Conservation (phyloP, 2,329 filamentous ascomycete genomes). For the Cercospora sesami region DNA sequence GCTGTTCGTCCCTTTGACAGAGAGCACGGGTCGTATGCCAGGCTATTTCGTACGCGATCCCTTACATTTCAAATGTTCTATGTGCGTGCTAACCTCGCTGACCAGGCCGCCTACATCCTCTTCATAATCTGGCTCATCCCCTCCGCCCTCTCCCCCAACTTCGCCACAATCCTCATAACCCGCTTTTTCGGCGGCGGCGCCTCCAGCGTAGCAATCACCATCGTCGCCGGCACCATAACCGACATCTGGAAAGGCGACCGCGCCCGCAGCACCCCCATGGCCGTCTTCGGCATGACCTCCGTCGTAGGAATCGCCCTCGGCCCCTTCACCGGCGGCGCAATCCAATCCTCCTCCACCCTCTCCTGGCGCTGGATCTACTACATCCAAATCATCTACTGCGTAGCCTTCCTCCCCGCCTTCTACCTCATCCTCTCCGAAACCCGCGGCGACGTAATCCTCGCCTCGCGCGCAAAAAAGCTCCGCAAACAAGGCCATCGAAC, state of each 20-base stretch:
- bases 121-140: conserved; percentile 37
- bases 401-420: conserved; percentile 33
- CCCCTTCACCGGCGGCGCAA: conserved; percentile 37
- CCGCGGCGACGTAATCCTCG: conserved; percentile 45
- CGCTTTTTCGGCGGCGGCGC: conserved; percentile 39
- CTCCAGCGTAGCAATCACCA: conserved; percentile 34
- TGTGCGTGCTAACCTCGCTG: background rate
- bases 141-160: conserved; percentile 55
- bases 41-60: conserved; percentile 35
- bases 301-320: conserved; percentile 39
- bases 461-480: conserved; percentile 28
- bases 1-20: conserved; percentile 37
- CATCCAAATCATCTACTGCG: conserved; percentile 40
- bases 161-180: conserved; percentile 58
- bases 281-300: conserved; percentile 34
- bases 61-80: too few relatives aligned
- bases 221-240: conserved; percentile 34
- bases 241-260: conserved; percentile 37
- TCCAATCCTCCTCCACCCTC: conserved; percentile 23
- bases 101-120: conserved; percentile 29
- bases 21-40: conserved; percentile 34
- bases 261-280: conserved; percentile 37
- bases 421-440: conserved; percentile 41
- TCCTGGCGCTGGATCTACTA: conserved; percentile 38
- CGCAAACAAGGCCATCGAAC: conserved; percentile 28